phyloP scores from a whole-genome alignment of 495 filamentous ascomycete genomes.

The Chaetomium tenue region DNA sequence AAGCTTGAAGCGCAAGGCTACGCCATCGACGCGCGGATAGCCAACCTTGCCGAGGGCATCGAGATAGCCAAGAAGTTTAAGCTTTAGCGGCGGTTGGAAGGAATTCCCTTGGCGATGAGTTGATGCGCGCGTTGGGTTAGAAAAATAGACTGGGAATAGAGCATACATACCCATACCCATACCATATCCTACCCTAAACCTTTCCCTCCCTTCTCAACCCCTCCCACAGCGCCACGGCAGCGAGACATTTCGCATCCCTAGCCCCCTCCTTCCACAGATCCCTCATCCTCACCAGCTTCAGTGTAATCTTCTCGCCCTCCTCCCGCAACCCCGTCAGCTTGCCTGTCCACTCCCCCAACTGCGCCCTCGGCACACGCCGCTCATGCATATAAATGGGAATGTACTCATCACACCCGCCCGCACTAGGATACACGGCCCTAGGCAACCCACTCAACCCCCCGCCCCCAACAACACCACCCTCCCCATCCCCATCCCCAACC shows the following conservation, averaged over 20 bases:
- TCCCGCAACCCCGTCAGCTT: slow-evolving; percentile 75
- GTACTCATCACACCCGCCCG: slow-evolving; percentile 83
- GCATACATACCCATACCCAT: slow-evolving; percentile 46
- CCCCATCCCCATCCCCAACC: slow-evolving; percentile 32
- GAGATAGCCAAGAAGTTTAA: slow-evolving; percentile 64
- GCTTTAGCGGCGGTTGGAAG: slow-evolving; percentile 27
- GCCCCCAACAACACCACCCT: slow-evolving; percentile 21
- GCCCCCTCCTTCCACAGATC: slow-evolving; percentile 74
- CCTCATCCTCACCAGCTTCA: slow-evolving; percentile 66
- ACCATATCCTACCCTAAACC: slow-evolving; percentile 49
- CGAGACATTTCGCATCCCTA: slow-evolving; percentile 76
- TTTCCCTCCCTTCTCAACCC: slow-evolving; percentile 66
- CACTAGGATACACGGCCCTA: slow-evolving; percentile 67
- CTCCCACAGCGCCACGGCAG: slow-evolving; percentile 74
- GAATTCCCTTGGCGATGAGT: not conserved
- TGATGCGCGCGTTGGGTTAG: not conserved
- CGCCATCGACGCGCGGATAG: slow-evolving; percentile 83
- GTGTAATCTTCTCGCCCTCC: slow-evolving; percentile 78
- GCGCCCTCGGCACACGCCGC: slow-evolving; percentile 59
- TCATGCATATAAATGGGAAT: slow-evolving; percentile 76
- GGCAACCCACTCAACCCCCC: not conserved
- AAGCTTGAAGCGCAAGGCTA: slow-evolving; percentile 69
- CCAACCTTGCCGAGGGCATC: slow-evolving; percentile 81
- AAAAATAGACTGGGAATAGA: slow-evolving; percentile 6
- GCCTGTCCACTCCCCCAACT: slow-evolving; percentile 68